Percentiles rank a stretch among this genome's conserved stretches.
phyloP scores from a whole-genome alignment of 352 stramenopile genomes.

The Globisporangium heterothallicum region DNA sequence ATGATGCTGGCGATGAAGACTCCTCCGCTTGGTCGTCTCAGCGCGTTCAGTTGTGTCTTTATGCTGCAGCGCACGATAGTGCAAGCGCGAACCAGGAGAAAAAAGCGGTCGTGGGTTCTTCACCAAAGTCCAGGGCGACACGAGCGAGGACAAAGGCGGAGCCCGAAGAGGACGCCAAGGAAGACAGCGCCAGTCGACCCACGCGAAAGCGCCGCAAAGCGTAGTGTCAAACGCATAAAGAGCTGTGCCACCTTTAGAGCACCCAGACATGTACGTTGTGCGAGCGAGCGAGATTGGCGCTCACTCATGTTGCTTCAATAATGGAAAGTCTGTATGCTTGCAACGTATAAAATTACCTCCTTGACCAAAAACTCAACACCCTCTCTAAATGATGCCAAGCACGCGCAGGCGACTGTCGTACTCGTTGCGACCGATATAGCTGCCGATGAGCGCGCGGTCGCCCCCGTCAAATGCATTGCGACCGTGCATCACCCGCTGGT shows the following conservation, averaged over 20 bases:
- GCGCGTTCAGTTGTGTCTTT: conserved; percentile 68
- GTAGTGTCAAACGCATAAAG: no score
- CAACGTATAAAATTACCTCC: no score
- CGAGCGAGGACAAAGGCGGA: conserved; percentile 2
- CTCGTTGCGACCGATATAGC: conserved; percentile 84
- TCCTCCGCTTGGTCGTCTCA: conserved; percentile 47
- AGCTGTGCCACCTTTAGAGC: no score
- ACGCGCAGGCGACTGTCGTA: conserved; percentile 83
- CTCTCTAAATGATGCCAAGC: conserved; percentile 67
- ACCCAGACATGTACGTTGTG: no score
- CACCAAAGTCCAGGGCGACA: conserved; percentile 12
- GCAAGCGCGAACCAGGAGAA: neutral
- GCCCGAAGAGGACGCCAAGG: conserved; percentile 10
- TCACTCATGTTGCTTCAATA: no score
- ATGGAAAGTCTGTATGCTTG: no score
- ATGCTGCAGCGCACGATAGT: conserved; percentile 24
- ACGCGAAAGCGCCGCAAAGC: conserved; percentile 11
- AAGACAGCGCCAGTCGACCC: conserved; percentile 7
- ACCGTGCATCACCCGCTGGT: conserved; percentile 83
- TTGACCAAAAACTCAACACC: no score
- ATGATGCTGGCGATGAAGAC: conserved; percentile 18
- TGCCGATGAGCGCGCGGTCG: conserved; percentile 77
- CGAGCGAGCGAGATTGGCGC: no score
- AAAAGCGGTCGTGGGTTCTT: neutral
- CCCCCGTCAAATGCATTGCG: conserved; percentile 73